Percentiles rank a stretch among this genome's conserved stretches.
Conservation (phyloP, 208 protist genomes). For the Acanthamoeba divionensis region DNA sequence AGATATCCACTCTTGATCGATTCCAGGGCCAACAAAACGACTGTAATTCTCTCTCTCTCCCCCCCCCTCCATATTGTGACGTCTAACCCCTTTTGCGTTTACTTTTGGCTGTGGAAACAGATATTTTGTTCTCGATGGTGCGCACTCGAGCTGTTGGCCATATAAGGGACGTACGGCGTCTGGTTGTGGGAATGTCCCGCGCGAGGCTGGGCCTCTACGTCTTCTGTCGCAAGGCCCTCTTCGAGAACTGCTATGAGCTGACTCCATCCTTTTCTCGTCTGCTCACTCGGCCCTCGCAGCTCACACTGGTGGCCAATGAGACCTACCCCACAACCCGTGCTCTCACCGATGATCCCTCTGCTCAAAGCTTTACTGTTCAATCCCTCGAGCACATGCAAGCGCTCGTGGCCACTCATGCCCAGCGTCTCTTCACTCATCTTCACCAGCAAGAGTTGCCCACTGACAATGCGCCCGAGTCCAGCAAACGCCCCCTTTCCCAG, state of each 20-base stretch:
- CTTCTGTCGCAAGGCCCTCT: conserved; percentile 73
- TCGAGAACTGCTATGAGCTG: conserved; percentile 77
- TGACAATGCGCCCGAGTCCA: too few species aligned
- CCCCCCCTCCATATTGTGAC: background rate
- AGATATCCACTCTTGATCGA: conserved; percentile 87
- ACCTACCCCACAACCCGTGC: too few species aligned
- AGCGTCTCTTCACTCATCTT: too few species aligned
- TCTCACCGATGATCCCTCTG: too few species aligned
- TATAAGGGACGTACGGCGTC: conserved; percentile 81
- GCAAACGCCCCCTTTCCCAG: too few species aligned
- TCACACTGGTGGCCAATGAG: background rate
- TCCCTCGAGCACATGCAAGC: too few species aligned
- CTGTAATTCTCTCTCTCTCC: conserved; percentile 53
- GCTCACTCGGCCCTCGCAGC: background rate
- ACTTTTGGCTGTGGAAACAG: background rate
- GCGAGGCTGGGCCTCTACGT: conserved; percentile 82
- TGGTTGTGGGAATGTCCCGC: conserved; percentile 83
- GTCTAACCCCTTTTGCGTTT: background rate
- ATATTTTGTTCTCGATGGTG: conserved; percentile 86
- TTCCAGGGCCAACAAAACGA: conserved; percentile 91
- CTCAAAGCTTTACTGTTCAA: too few species aligned
- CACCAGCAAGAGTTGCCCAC: too few species aligned
- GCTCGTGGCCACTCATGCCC: too few species aligned
- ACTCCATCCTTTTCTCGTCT: background rate
- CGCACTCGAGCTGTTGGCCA: conserved; percentile 82